Conservation (phyloP, 2,329 filamentous ascomycete genomes). For the Pestalotiopsis sp. region DNA sequence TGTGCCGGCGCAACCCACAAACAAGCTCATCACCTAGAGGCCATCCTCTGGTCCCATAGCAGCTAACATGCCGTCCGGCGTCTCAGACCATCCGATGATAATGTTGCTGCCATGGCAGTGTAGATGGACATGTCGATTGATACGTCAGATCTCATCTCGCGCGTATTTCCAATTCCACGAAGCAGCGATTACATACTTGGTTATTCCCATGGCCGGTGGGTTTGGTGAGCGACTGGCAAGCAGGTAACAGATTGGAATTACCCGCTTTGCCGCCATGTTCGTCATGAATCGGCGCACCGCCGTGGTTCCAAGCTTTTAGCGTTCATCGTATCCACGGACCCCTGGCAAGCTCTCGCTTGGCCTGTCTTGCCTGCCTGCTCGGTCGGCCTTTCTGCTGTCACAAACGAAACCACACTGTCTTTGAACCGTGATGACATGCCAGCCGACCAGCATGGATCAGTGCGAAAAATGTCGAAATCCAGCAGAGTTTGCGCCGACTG, state of each 20-base stretch:
- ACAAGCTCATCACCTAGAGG: neutral
- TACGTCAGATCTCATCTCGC: neutral
- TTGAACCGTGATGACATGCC: neutral
- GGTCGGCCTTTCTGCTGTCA: neutral
- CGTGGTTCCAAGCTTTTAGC: slow-evolving; percentile 3
- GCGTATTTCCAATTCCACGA: neutral
- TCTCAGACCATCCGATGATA: neutral
- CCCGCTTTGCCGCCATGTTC: slow-evolving; percentile 5
- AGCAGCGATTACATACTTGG: neutral
- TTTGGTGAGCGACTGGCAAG: neutral
- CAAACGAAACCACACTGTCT: neutral
- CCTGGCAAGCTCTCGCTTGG: neutral
- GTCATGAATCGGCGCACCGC: slow-evolving; percentile 1
- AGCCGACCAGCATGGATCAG: neutral
- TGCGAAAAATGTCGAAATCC: neutral
- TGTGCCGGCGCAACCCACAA: neutral
- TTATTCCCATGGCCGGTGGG: neutral
- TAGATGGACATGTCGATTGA: neutral
- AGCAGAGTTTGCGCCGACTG: neutral
- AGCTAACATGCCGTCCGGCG: neutral
- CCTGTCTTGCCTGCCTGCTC: neutral
- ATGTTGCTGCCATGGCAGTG: neutral
- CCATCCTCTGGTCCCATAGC: neutral
- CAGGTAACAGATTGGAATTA: neutral
- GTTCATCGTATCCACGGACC: slow-evolving; percentile 3